These are phyloP conservation scores for Piper longum DNA, from an alignment of 164 flowering plant genomes.

Conservation along the genomic window DNA sequence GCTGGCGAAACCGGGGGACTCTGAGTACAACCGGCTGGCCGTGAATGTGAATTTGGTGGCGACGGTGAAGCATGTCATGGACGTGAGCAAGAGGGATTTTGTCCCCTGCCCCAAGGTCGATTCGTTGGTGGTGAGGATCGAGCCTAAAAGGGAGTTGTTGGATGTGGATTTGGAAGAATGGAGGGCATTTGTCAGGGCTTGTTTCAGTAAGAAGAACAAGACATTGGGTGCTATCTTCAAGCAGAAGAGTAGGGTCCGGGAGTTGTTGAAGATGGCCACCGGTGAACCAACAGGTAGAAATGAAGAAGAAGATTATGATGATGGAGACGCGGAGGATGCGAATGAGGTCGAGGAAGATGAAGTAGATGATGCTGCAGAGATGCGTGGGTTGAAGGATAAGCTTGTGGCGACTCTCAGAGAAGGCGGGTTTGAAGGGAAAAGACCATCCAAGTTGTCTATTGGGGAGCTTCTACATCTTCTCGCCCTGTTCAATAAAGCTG, in stretches of 20 bases:
- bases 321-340: background rate
- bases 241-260: slow-evolving; percentile 77
- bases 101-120: slow-evolving; percentile 82
- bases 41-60: slow-evolving; percentile 83
- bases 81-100: slow-evolving; percentile 87
- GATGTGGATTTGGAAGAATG: slow-evolving; percentile 63
- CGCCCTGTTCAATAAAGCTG: slow-evolving; percentile 39
- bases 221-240: slow-evolving; percentile 79
- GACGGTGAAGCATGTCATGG: slow-evolving; percentile 65
- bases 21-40: slow-evolving; percentile 72
- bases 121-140: slow-evolving; percentile 66
- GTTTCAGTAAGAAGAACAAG: slow-evolving; percentile 82
- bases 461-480: slow-evolving; percentile 51
- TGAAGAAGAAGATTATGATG: slow-evolving; percentile 5
- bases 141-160: slow-evolving; percentile 46
- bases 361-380: slow-evolving; percentile 16
- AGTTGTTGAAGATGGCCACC: slow-evolving; percentile 30
- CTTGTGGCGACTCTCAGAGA: slow-evolving; percentile 33
- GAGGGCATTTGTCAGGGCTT: slow-evolving; percentile 71
- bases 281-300: background rate
- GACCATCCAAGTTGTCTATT: slow-evolving; percentile 66
- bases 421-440: slow-evolving; percentile 55
- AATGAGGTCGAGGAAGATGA: slow-evolving; percentile 2
- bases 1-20: slow-evolving; percentile 75
- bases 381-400: slow-evolving; percentile 43